Percentiles rank a stretch among this genome's conserved stretches.
Evolutionary conservation across 805 yeast species (phyloP).

Genomic region (Hanseniaspora mollemarum): DNA sequence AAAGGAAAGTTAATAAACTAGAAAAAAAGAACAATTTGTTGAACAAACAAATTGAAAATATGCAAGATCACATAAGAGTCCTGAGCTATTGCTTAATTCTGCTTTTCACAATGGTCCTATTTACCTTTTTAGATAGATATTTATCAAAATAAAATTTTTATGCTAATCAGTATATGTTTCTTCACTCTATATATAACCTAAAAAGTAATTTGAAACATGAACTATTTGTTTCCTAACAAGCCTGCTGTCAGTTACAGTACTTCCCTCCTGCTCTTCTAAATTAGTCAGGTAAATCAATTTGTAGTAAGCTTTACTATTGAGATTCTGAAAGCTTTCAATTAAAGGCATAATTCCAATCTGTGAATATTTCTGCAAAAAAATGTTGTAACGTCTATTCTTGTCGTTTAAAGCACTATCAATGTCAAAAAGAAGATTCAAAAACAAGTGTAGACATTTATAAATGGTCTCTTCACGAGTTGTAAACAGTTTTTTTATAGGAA

Average conservation of each 20-base stretch:
- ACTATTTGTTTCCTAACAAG: conserved; percentile 6
- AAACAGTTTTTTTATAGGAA: conserved; percentile 5
- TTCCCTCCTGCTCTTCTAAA: not conserved
- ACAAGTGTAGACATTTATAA: conserved; percentile 14
- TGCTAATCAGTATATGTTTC: no score
- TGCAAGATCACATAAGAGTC: not conserved
- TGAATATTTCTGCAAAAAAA: conserved; percentile 23
- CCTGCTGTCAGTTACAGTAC: not conserved
- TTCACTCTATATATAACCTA: not conserved
- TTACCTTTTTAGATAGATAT: not conserved
- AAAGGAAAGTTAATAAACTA: not conserved
- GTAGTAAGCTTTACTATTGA: conserved; percentile 20
- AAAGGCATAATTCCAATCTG: conserved; percentile 17
- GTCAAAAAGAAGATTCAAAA: conserved; percentile 13
- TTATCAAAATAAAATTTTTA: not conserved
- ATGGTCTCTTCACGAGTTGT: conserved; percentile 3
- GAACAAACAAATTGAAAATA: not conserved
- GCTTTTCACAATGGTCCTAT: not conserved
- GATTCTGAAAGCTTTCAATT: conserved; percentile 17
- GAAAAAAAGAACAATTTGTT: not conserved
- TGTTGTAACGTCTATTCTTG: conserved; percentile 9
- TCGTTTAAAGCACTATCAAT: not conserved
- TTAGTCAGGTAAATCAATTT: conserved; percentile 21
- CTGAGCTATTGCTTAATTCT: not conserved
- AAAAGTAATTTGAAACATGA: conserved; percentile 6